Percentiles rank a stretch among this genome's conserved stretches.
These are phyloP conservation scores for Sistotremastrum niveocremeum DNA, from an alignment of 768 basidiomycete species.

Conservation along the genomic window DNA sequence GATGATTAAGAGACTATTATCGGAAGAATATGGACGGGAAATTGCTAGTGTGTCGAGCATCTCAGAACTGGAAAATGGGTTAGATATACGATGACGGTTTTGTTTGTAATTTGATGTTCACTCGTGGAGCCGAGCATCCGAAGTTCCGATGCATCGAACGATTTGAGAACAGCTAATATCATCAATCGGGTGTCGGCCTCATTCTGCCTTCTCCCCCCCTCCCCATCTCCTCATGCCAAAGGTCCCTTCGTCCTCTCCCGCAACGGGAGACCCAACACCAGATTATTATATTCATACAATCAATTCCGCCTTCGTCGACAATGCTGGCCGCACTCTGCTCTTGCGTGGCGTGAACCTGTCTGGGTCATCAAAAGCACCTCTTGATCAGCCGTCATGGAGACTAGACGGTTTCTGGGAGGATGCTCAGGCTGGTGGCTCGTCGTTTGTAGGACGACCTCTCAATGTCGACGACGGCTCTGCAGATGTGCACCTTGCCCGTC, in stretches of 20 bases:
- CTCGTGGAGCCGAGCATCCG: no score
- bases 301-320: constrained; percentile 59
- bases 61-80: no score
- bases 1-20: no score
- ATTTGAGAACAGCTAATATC: no score
- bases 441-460: constrained; percentile 67
- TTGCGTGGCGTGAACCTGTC: constrained; percentile 93
- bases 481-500: constrained; percentile 72
- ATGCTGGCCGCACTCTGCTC: constrained; percentile 58
- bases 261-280: constrained; percentile 35
- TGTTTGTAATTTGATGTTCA: no score
- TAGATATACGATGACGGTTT: no score
- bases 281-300: constrained; percentile 52
- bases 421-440: constrained; percentile 54
- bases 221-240: constrained; percentile 29
- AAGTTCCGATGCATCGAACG: no score
- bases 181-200: no score
- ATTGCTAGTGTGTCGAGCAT: no score
- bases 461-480: constrained; percentile 76
- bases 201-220: background rate
- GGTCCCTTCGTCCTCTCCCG: constrained; percentile 44
- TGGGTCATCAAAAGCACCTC: constrained; percentile 76
- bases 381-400: constrained; percentile 50
- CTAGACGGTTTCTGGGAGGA: constrained; percentile 72
- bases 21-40: no score